Conservation (phyloP, 768 basidiomycete genomes). For the Sarcodon aspratus region DNA sequence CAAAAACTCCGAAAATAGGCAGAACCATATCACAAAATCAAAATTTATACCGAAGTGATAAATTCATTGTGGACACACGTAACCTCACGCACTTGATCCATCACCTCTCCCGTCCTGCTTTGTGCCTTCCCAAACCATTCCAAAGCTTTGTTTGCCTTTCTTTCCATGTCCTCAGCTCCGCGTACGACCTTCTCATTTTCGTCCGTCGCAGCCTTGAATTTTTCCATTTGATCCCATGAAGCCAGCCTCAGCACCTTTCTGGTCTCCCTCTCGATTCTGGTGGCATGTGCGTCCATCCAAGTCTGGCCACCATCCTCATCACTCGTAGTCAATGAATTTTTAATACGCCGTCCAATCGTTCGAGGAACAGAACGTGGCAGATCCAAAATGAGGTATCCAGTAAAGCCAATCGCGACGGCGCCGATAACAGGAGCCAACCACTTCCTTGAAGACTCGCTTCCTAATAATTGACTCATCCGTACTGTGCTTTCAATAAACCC, state of each 20-base stretch:
- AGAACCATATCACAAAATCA: too few species aligned
- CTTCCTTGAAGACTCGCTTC: constrained; percentile 68
- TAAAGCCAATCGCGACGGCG: constrained; percentile 58
- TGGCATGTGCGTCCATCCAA: constrained; percentile 58
- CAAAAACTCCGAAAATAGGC: too few species aligned
- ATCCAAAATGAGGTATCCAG: constrained; percentile 76
- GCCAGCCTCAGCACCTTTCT: constrained; percentile 88
- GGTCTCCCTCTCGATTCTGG: constrained; percentile 71
- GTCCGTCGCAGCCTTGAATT: constrained; percentile 75
- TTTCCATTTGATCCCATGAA: constrained; percentile 81
- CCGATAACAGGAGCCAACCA: constrained; percentile 87
- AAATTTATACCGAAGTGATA: too few species aligned
- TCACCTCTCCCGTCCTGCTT: constrained; percentile 31
- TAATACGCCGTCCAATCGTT: constrained; percentile 80
- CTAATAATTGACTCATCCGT: constrained; percentile 66
- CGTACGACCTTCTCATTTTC: constrained; percentile 67
- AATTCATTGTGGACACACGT: too few species aligned
- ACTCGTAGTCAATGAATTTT: constrained; percentile 43
- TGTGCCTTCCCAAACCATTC: constrained; percentile 56
- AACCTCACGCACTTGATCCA: constrained; percentile 7
- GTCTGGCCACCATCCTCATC: constrained; percentile 35
- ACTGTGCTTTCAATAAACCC: constrained; percentile 70
- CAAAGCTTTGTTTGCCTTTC: constrained; percentile 55
- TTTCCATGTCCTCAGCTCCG: constrained; percentile 65
- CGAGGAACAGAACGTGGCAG: constrained; percentile 82